phyloP scores from a whole-genome alignment of 78 protist species.

The slime mould (Dictyostelium discoideum) region dicty_2.7 NC_007091.3:4232501-4233000 shows the following conservation, averaged over 20 bases:
- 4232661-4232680: no score
- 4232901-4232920: conserved; percentile 35
- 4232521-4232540: no score
- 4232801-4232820: conserved; percentile 44
- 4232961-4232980: conserved; percentile 86
- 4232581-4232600: no score
- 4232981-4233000: conserved; percentile 86
- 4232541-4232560: no score
- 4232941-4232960: conserved; percentile 84
- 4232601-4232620: no score
- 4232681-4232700: no score
- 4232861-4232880: neutral
- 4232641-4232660: no score
- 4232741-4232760: conserved; percentile 17
- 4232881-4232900: conserved; percentile 62
- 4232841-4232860: conserved; percentile 72
- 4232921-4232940: conserved; percentile 29
- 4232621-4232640: no score
- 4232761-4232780: conserved; percentile 31
- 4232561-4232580: no score
- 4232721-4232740: neutral
- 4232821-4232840: conserved; percentile 61
- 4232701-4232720: no score
- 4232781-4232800: conserved; percentile 8
- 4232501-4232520: no score